Base-by-base conservation (phyloP, 2,329 filamentous ascomycete genomes). In the Aspergillus pseudoterreus region DNA sequence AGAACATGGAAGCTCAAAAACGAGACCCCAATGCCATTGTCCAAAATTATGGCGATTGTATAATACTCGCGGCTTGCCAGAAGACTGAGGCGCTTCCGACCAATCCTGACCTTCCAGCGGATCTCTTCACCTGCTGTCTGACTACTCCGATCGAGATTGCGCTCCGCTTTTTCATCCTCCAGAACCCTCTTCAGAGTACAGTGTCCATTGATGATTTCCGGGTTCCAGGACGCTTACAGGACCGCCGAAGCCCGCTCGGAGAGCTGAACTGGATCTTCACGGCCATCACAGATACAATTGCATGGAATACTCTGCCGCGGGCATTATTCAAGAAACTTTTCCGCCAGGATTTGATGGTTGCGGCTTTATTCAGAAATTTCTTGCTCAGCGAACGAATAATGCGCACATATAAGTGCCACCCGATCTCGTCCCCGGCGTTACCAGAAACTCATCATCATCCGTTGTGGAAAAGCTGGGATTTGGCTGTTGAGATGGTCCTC, bases 241-340 rank as follows among this genome's bases (percentile, higher is more conserved):
- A 99, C 72, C 83, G 94, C 54, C 82, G 94, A 65, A 97, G 94
- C 45, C 94, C 94, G 8, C 80, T 99, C 32, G 94, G 94, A 56
- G 94, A 99, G 73, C 78, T 99, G 12, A 99, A 99, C 66, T 99
- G 94, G 94, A 99, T 99, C 33, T 97, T 99, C 67, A 99, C 94
- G 0, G 94, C 94, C 49, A 97, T 99, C 58, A 99, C 94, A 0
- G 94, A 99, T 68, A 97, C 92, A 1, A 99, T 99, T 63, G 94
- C 94, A 0, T 99, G 94, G 94, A 97, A 95, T 30, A 95, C 90
- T 4, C 76, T 99, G 4, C 90, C 92, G 3, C 87, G 92, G 43
- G 84, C 91, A 17, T 76, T 96, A 10, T 99, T 99, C 74, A 92
- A 95, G 71, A 96, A 96, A 71, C 89, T 97, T 54, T 99, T 99